Base-by-base conservation (phyloP, 129 eudicot genomes). In the Ambrosia artemisiifolia region DNA sequence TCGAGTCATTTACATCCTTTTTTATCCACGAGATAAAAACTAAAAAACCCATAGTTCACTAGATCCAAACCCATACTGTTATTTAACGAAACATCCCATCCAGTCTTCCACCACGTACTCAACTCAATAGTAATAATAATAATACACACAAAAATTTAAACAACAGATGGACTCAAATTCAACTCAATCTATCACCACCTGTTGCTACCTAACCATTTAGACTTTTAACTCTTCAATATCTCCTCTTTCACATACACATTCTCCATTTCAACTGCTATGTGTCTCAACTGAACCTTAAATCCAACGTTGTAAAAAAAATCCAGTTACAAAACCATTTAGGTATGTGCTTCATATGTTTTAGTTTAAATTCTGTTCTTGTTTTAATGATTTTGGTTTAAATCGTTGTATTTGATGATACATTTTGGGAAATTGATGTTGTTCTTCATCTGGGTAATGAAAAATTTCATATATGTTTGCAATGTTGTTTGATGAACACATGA, bases 361-460 rank as follows among this genome's bases (percentile, higher is more conserved):
- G 16, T 49, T 70, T 11, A 48, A 61, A 1, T 11, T 78, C 53
- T 71, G 66, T 40, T 70, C 5, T 12, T 63, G 40, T n/a, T 42
- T 2, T 4, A 28, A 32, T 12, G 11, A 60, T 60, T 60, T 32
- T 16, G 42, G 6, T 16, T 14, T 67, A 67, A 44, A 43, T 76
- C 69, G 40, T 63, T 67, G 34, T 11, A 44, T 12, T 67, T 42
- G 24, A n/a, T 56, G 18, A 6, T 67, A 32, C 46, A 43, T 55
- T 75, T 72, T 74, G 74, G 74, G 13, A 44, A 32, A 32, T 13
- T 67, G 69, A 32, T 67, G 62, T 42, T 65, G 11, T 54, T 46
- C 8, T 73, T 73, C 73, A 65, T 76, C 51, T 46, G 62, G 48
- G 67, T 44, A 57, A 67, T 66, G 50, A 66, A 56, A 75, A 64